These are phyloP conservation scores for Cymbidium sinense DNA, from an alignment of 106 monocot genomes.

Conservation along the genomic window DNA sequence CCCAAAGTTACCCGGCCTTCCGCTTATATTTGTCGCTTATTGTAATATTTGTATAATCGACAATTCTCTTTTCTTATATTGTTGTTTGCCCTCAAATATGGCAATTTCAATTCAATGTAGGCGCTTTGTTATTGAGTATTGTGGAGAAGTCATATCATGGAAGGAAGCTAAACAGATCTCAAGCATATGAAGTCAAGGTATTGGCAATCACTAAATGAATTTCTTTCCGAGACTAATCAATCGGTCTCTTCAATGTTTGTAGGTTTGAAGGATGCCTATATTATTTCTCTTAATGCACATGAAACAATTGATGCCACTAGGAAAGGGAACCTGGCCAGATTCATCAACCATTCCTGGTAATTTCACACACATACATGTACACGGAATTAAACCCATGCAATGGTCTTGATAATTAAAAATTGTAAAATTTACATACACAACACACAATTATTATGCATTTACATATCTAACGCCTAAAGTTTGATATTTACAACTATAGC, in stretches of 20 bases:
- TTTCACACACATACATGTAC: background rate
- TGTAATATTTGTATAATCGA: background rate
- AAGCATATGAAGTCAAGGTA: conserved; percentile 80
- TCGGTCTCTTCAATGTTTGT: conserved; percentile 1
- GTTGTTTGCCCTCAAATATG: background rate
- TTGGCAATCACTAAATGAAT: background rate
- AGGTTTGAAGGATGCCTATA: no score
- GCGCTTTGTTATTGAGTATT: conserved; percentile 90
- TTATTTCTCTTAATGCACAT: no score
- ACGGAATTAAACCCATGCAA: background rate
- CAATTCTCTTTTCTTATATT: no score
- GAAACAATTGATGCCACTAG: no score
- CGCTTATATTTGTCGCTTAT: background rate
- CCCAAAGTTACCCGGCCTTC: background rate
- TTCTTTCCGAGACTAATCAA: background rate
- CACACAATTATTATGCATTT: no score
- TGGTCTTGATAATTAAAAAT: no score
- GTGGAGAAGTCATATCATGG: no score
- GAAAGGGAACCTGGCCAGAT: conserved; percentile 87
- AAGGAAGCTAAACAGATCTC: conserved; percentile 68
- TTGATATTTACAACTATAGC: no score
- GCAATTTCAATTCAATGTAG: conserved; percentile 24
- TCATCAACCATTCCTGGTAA: conserved; percentile 98
- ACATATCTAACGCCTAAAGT: no score
- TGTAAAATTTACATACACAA: no score